A percentile compares a stretch with the other conserved stretches of the same genome.
phyloP scores from a whole-genome alignment of 495 filamentous ascomycete genomes.

The Wilcoxina mikolae region DNA sequence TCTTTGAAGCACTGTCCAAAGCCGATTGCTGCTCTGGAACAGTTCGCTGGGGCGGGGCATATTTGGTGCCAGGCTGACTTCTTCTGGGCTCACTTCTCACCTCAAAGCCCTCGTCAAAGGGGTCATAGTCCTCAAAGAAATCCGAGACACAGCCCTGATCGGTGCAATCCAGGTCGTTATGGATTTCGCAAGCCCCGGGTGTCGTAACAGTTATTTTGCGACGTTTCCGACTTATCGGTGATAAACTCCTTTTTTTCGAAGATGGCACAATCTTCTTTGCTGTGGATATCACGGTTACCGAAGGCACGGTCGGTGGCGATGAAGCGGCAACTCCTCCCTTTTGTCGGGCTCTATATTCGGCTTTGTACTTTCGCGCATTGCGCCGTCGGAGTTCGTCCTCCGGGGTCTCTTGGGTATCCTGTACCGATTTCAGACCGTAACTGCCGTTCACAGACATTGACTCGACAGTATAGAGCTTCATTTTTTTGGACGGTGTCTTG shows the following conservation, averaged over 20 bases:
- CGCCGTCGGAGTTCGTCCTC: neutral
- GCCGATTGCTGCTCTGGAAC: too few species aligned
- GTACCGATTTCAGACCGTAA: neutral
- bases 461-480: neutral
- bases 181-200: conserved; percentile 1
- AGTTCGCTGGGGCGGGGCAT: too few species aligned
- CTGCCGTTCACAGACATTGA: neutral
- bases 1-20: too few species aligned
- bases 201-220: neutral
- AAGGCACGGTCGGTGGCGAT: neutral
- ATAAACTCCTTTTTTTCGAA: too few species aligned
- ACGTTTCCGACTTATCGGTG: too few species aligned
- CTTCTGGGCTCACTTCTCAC: neutral
- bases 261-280: too few species aligned
- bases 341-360: neutral
- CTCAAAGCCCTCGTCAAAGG: conserved; percentile 2
- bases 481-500: too few species aligned
- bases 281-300: too few species aligned
- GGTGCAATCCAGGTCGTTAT: conserved; percentile 11
- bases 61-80: neutral
- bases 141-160: conserved; percentile 12
- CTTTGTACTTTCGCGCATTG: neutral
- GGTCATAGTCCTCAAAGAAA: conserved; percentile 19
- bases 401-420: neutral
- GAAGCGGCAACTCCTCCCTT: neutral